A percentile compares a stretch with the other conserved stretches of the same genome.
These are phyloP conservation scores for Blastobotrys robertii DNA, from an alignment of 805 yeast species.

Conservation along the genomic window DNA sequence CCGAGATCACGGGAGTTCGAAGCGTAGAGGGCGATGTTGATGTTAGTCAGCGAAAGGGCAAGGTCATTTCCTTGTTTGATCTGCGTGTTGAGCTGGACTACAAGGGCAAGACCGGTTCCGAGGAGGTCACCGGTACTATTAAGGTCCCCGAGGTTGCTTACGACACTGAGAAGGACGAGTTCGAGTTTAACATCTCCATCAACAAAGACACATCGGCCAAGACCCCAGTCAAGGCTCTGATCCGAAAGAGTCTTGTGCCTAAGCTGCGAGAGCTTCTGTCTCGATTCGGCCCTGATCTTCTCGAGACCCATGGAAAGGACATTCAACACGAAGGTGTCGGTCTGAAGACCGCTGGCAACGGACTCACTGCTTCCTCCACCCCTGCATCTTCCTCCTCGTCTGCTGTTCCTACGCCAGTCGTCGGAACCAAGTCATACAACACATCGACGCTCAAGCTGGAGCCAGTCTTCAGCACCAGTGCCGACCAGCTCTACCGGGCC, in stretches of 20 bases:
- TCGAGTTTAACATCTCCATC: constrained; percentile 70
- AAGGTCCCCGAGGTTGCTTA: constrained; percentile 88
- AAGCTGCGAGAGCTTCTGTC: constrained; percentile 49
- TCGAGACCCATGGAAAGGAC: constrained; percentile 66
- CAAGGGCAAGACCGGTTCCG: constrained; percentile 35
- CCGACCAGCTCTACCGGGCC: constrained; percentile 74
- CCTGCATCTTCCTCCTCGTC: constrained; percentile 1
- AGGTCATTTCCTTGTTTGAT: constrained; percentile 86
- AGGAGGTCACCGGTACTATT: constrained; percentile 57
- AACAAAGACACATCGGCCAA: constrained; percentile 39
- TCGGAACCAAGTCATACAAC: constrained; percentile 48
- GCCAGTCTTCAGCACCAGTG: constrained; percentile 76
- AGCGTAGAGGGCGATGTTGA: constrained; percentile 91
- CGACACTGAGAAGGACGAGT: constrained; percentile 78
- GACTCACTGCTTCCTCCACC: neutral
- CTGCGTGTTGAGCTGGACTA: constrained; percentile 55
- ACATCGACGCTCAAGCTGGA: constrained; percentile 71
- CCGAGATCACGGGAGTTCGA: constrained; percentile 37
- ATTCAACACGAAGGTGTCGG: constrained; percentile 64
- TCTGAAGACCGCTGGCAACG: constrained; percentile 6
- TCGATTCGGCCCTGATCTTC: constrained; percentile 69
- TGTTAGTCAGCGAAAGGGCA: constrained; percentile 94
- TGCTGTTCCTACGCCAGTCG: constrained; percentile 7
- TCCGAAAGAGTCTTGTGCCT: constrained; percentile 57
- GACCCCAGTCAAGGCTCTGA: constrained; percentile 38